These are phyloP conservation scores for Vigna mungo DNA, from an alignment of 306 rosid genomes.

Conservation along the genomic window DNA sequence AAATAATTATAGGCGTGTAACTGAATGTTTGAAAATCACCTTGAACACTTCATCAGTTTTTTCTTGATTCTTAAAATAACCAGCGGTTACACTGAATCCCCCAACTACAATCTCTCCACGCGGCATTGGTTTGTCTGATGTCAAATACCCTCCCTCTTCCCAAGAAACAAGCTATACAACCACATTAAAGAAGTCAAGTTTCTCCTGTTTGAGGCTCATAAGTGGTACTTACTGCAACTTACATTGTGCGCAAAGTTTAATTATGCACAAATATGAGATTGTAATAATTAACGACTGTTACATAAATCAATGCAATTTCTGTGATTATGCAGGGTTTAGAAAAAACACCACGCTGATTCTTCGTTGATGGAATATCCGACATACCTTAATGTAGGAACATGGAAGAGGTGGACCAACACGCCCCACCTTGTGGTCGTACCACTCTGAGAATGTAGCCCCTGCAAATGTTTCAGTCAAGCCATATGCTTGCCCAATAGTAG, in stretches of 20 bases:
- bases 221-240: neutral
- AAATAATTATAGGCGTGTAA: conserved; percentile 5
- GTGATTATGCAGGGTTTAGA: conserved; percentile 24
- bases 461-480: conserved; percentile 99
- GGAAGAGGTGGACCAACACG: conserved; percentile 98
- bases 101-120: conserved; percentile 91
- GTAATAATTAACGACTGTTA: conserved; percentile 8
- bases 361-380: neutral
- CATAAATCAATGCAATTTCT: conserved; percentile 23
- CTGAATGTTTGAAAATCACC: conserved; percentile 52
- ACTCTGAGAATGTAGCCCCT: conserved; percentile 91
- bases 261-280: conserved; percentile 11
- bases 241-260: conserved; percentile 5
- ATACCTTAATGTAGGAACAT: conserved; percentile 80
- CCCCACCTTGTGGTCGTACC: conserved; percentile 82
- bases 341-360: conserved; percentile 1
- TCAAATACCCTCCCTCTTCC: conserved; percentile 86
- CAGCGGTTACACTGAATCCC: conserved; percentile 80
- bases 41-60: conserved; percentile 86
- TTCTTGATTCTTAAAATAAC: conserved; percentile 83
- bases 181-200: conserved; percentile 42
- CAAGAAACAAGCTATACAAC: conserved; percentile 86
- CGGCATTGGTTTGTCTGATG: conserved; percentile 94
- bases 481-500: conserved; percentile 94
- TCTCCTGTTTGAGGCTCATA: conserved; percentile 8